Base-by-base conservation (phyloP, 495 filamentous ascomycete species). In the Aspergillus sclerotiicarbonarius region DNA sequence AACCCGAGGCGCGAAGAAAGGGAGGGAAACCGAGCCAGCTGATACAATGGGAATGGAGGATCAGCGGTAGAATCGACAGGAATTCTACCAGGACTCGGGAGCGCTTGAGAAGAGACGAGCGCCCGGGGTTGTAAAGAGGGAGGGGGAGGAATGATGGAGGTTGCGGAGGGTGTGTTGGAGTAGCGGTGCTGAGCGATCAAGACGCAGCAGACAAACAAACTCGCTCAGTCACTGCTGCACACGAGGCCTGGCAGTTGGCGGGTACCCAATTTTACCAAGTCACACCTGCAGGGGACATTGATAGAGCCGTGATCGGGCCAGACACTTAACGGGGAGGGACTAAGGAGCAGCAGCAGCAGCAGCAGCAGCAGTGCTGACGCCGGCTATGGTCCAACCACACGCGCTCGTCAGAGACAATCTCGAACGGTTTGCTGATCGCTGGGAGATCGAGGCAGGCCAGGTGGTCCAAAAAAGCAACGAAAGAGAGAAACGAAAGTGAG, bases 241-340 rank as follows among this genome's bases (percentile, higher is more conserved):
- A 50, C 47, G 47, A 50, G 47, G 47, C 25, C 53, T 52, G 58
- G 54, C 43, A 49, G 44, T 57, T 57, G 54, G 57, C 47, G 48
- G 52, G 61, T 63, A 63, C 61, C 61, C 61, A 59, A 63, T 56
- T 59, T 59, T 30, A 56, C 53, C 61, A 63, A 57, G 61, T 57
- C 53, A 57, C 53, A 57, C 61, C 57, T 60, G 61, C 61, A 63
- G 61, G 56, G 44, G 54, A 63, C 41, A 52, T 57, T 48, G 50
- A 46, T 47, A 37, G 33, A 48, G 20, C 43, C 13, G 30, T 33
- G 19, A 39, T 9, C 10, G 37, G 30, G 18, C 25, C 9, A 15
- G 21, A 29, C 20, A 30, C 29, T 13, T 49, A 12, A 29, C 25
- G 45, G 45, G 45, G n/a, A 31, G 29, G 31, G 3, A 50, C 25